A percentile compares a stretch with the other conserved stretches of the same genome.
Conservation (phyloP, 306 rosid genomes). For the Begonia fuchsioides region DNA sequence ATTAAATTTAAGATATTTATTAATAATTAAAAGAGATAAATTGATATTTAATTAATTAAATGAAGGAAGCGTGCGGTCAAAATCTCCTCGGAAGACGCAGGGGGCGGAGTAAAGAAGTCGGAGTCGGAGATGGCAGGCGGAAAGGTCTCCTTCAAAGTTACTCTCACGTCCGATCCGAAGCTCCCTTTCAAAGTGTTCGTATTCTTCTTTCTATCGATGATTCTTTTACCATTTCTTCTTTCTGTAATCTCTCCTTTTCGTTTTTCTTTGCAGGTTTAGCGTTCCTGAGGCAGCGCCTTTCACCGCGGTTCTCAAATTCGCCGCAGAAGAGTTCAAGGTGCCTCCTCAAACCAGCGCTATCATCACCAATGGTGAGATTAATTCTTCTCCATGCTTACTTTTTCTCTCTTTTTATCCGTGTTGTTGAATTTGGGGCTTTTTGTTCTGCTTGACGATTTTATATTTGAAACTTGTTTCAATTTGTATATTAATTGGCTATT, state of each 20-base stretch:
- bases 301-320: conserved; percentile 93
- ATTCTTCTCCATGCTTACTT: background rate
- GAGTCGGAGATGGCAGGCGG: conserved; percentile 85
- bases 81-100: too few species aligned
- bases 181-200: conserved; percentile 90
- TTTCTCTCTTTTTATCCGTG: background rate
- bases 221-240: background rate
- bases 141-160: conserved; percentile 96
- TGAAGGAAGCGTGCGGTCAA: too few species aligned
- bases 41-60: too few species aligned
- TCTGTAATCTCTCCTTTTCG: background rate
- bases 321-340: conserved; percentile 96
- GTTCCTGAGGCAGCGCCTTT: conserved; percentile 98
- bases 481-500: too few species aligned
- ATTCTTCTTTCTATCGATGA: background rate
- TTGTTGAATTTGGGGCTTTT: background rate
- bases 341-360: conserved; percentile 98
- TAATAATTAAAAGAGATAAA: too few species aligned
- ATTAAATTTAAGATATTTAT: too few species aligned
- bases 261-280: conserved; percentile 47
- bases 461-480: too few species aligned
- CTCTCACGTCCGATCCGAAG: conserved; percentile 97
- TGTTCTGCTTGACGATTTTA: background rate
- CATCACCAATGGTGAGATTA: conserved; percentile 67
- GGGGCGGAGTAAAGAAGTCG: background rate